phyloP scores from a whole-genome alignment of 345 rosid species.

The Moringa oleifera region DNA sequence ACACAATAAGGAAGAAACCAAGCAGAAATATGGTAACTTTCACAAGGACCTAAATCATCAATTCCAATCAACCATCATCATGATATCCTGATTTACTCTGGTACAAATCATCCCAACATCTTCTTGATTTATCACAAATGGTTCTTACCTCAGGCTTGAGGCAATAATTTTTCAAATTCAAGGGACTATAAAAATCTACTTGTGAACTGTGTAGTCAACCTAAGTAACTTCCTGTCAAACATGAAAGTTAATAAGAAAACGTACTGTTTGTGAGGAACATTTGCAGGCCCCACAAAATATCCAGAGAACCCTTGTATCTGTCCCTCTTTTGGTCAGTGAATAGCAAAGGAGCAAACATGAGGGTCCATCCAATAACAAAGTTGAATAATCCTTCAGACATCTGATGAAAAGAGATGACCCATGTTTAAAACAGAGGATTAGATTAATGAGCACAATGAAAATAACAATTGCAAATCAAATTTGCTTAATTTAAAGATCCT shows the following conservation, averaged over 20 bases:
- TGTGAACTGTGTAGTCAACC: not conserved
- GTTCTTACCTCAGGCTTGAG: too few relatives aligned
- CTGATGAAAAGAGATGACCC: slow-evolving; percentile 27
- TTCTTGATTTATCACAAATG: too few relatives aligned
- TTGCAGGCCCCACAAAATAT: slow-evolving; percentile 74
- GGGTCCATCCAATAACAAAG: slow-evolving; percentile 93
- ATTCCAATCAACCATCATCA: too few relatives aligned
- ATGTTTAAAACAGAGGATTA: not conserved
- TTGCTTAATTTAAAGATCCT: slow-evolving; percentile 18
- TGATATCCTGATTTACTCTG: too few relatives aligned
- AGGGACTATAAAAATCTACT: too few relatives aligned
- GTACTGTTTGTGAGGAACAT: slow-evolving; percentile 96
- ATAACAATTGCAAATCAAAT: not conserved
- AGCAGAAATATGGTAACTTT: too few relatives aligned
- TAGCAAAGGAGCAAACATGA: slow-evolving; percentile 92
- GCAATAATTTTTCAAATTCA: too few relatives aligned
- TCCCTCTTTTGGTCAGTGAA: slow-evolving; percentile 80
- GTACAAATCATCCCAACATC: too few relatives aligned
- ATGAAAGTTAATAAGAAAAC: slow-evolving; percentile 19
- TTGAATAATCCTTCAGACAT: slow-evolving; percentile 91
- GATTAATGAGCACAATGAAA: not conserved
- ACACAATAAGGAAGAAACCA: too few relatives aligned
- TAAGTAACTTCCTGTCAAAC: not conserved
- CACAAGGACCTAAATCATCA: too few relatives aligned
- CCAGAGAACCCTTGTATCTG: slow-evolving; percentile 72